phyloP scores from a whole-genome alignment of 108 stramenopile genomes.

The Mediolabrus comicus region DNA sequence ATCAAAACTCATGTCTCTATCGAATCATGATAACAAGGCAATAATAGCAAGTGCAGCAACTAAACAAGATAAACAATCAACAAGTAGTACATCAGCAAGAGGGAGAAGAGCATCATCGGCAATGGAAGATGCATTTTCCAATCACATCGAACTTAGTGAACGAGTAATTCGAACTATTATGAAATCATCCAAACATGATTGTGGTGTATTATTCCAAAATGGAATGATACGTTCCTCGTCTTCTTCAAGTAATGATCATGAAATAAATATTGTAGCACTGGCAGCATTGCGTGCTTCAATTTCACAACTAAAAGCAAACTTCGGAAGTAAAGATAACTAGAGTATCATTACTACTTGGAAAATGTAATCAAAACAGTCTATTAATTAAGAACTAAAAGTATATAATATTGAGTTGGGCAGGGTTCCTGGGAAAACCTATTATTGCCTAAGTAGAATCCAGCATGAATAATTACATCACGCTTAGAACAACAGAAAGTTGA shows the following conservation, averaged over 20 bases:
- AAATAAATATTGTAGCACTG: conserved; percentile 40
- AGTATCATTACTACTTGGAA: not conserved
- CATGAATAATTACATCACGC: no score
- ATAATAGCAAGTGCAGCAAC: not conserved
- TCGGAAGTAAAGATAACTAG: conserved; percentile 1
- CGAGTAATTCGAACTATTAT: conserved; percentile 37
- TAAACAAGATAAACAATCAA: not conserved
- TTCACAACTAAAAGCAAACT: conserved; percentile 21
- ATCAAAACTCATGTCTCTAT: conserved; percentile 2
- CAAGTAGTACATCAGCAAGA: not conserved
- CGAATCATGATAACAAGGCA: not conserved
- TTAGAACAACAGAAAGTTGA: no score
- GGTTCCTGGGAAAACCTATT: no score
- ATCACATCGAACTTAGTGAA: conserved; percentile 40
- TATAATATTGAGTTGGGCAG: no score
- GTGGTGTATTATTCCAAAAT: conserved; percentile 34
- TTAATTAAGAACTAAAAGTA: conserved; percentile 3
- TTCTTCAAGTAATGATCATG: conserved; percentile 21
- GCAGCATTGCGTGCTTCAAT: conserved; percentile 45
- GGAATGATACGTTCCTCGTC: conserved; percentile 33
- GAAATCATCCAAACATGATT: conserved; percentile 22
- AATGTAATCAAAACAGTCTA: not conserved
- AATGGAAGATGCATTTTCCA: conserved; percentile 10
- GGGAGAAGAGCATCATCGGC: conserved; percentile 8
- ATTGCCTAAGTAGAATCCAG: no score